These are phyloP conservation scores for Naumovozyma castellii DNA, from an alignment of 805 yeast species.

Conservation along the genomic window DNA sequence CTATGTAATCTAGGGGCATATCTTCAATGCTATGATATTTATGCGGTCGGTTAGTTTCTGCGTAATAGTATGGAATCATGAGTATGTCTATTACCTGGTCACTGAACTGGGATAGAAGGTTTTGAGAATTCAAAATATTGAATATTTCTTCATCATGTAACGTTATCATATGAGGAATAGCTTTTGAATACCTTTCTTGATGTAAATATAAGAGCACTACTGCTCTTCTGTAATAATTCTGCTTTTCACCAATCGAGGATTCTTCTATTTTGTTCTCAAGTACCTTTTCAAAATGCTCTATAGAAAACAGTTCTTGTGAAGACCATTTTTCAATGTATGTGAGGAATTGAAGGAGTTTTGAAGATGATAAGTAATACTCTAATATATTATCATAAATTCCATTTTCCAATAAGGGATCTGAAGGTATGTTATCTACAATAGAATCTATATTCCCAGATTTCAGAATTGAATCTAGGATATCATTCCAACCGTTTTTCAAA, in stretches of 20 bases:
- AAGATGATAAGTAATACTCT: conserved; percentile 33
- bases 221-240: conserved; percentile 32
- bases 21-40: conserved; percentile 30
- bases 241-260: too few species aligned
- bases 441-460: conserved; percentile 36
- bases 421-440: conserved; percentile 52
- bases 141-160: conserved; percentile 48
- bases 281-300: conserved; percentile 33
- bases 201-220: conserved; percentile 47
- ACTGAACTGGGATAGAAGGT: conserved; percentile 41
- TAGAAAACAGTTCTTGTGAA: conserved; percentile 37
- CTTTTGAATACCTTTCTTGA: conserved; percentile 48
- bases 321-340: conserved; percentile 50
- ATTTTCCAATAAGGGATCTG: conserved; percentile 28
- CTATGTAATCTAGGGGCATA: conserved; percentile 35
- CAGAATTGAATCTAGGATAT: conserved; percentile 48
- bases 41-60: conserved; percentile 24
- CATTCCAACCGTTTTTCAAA: conserved; percentile 48
- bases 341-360: conserved; percentile 32
- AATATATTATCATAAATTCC: conserved; percentile 41
- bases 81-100: conserved; percentile 45
- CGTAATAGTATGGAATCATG: conserved; percentile 29
- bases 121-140: conserved; percentile 50
- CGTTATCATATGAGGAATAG: conserved; percentile 53
- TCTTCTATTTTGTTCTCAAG: conserved; percentile 40